A percentile compares a stretch with the other conserved stretches of the same genome.
Evolutionary conservation across 2,329 filamentous ascomycete species (phyloP).

Genomic region (Endocalyx cinctus): DNA sequence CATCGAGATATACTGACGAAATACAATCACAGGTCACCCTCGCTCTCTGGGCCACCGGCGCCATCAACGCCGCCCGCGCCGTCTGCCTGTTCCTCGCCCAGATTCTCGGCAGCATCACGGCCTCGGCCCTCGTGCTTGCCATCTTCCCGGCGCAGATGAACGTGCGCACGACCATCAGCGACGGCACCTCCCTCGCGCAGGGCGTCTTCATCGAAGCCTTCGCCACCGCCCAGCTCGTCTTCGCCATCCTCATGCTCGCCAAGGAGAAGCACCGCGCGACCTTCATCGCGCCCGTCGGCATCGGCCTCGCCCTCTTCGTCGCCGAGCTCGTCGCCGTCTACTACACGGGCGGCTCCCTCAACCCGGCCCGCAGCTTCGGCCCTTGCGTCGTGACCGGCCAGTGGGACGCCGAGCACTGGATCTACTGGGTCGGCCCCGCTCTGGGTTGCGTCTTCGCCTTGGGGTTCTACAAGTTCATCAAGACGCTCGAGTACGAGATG

Average conservation of each 20-base stretch:
- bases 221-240: conserved; percentile 47
- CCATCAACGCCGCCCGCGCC: conserved; percentile 7
- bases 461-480: conserved; percentile 34
- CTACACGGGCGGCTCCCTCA: conserved; percentile 34
- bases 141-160: conserved; percentile 44
- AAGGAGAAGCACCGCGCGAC: conserved; percentile 60
- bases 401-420: conserved; percentile 35
- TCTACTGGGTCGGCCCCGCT: conserved; percentile 38
- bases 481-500: conserved; percentile 36
- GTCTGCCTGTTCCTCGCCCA: conserved; percentile 11
- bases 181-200: conserved; percentile 38
- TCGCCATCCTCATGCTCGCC: conserved; percentile 55
- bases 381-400: conserved; percentile 29
- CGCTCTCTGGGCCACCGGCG: conserved; percentile 8
- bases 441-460: conserved; percentile 36
- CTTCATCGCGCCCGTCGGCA: conserved; percentile 57
- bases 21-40: conserved; percentile 6
- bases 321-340: conserved; percentile 34
- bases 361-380: conserved; percentile 36
- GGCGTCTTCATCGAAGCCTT: conserved; percentile 53
- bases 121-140: conserved; percentile 28
- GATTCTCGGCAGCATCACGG: conserved; percentile 14
- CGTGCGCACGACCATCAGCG: conserved; percentile 41
- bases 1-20: background rate
- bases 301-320: conserved; percentile 58